Evolutionary conservation across 2,329 filamentous ascomycete genomes (phyloP).

Genomic region (Coniella vitis): DNA sequence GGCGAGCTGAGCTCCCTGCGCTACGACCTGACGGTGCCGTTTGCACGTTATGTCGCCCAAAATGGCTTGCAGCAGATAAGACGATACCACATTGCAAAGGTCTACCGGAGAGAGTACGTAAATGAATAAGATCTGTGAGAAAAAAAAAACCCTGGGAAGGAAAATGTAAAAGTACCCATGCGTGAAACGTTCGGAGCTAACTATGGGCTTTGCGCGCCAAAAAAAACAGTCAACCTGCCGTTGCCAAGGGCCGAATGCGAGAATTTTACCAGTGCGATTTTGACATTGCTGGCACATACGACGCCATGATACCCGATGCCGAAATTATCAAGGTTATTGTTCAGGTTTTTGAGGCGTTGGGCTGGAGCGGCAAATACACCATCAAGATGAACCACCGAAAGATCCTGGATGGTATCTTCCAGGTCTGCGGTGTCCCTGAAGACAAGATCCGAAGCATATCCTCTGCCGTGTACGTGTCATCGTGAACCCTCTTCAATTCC

Average conservation of each 20-base stretch:
- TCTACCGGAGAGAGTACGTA: conserved; percentile 59
- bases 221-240: conserved; percentile 51
- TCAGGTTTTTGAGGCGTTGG: conserved; percentile 78
- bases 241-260: conserved; percentile 87
- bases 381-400: conserved; percentile 96
- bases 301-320: conserved; percentile 86
- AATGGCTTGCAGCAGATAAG: conserved; percentile 75
- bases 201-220: not conserved
- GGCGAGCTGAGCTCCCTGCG: conserved; percentile 77
- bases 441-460: conserved; percentile 87
- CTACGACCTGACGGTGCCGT: conserved; percentile 84
- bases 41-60: conserved; percentile 91
- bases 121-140: conserved; percentile 44
- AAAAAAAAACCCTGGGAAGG: conserved; percentile 35
- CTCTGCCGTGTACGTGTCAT: conserved; percentile 56
- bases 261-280: conserved; percentile 99
- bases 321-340: conserved; percentile 79
- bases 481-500: not conserved
- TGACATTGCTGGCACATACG: conserved; percentile 83
- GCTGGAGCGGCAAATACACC: conserved; percentile 55
- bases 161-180: conserved; percentile 45
- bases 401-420: conserved; percentile 87
- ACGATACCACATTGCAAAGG: conserved; percentile 88
- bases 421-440: conserved; percentile 79
- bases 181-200: conserved; percentile 47